These are phyloP conservation scores for Volvox carteri DNA, from an alignment of 163 green algal species.

Conservation along the genomic window DNA sequence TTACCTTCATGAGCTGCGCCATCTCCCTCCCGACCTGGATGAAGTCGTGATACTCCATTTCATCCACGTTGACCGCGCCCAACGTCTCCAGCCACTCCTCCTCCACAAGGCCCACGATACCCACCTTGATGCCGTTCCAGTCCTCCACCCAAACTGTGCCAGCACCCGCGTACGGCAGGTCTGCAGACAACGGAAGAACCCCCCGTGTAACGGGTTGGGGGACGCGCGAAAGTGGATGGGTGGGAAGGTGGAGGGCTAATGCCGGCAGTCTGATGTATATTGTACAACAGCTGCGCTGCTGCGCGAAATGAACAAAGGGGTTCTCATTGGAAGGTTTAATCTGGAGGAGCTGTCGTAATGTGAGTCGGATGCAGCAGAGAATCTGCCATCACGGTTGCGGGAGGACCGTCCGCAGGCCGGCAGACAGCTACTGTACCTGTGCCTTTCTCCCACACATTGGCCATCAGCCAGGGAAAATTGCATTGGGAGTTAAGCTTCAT, in stretches of 20 bases:
- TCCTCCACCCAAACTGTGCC: constrained; percentile 51
- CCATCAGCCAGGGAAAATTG: constrained; percentile 88
- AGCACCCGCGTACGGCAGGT: constrained; percentile 42
- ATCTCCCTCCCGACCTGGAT: constrained; percentile 69
- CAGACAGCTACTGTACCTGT: constrained; percentile 62
- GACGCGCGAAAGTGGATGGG: background rate
- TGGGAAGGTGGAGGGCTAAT: background rate
- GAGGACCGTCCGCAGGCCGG: no score
- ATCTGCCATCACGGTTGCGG: no score
- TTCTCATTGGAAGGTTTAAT: no score
- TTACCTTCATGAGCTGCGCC: constrained; percentile 65
- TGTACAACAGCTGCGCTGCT: no score
- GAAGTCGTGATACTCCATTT: constrained; percentile 82
- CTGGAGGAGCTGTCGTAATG: no score
- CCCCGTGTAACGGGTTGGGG: no score
- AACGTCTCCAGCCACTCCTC: constrained; percentile 85
- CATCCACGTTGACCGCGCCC: constrained; percentile 71
- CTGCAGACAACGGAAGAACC: no score
- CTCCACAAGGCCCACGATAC: constrained; percentile 85
- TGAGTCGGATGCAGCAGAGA: no score
- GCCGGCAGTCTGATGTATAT: no score
- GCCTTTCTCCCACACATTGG: constrained; percentile 79
- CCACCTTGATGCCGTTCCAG: constrained; percentile 71
- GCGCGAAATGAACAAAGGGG: no score
- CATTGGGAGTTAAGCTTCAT: constrained; percentile 67